Evolutionary conservation across 306 rosid species (phyloP), one percentile per base, ranked within the genome.

Genomic region (Cicer bijugum): DNA sequence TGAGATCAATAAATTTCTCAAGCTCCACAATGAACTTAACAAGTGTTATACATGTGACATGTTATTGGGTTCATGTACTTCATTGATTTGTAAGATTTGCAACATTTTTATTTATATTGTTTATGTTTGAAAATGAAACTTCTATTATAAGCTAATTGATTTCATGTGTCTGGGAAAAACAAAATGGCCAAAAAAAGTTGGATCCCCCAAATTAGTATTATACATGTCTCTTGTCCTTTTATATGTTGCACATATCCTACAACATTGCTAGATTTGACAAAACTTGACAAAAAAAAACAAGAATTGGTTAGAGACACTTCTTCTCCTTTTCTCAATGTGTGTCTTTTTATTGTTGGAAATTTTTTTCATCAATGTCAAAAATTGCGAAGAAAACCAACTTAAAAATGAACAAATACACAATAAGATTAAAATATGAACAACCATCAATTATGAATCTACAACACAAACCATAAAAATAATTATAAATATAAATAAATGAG

Each of bases 121-220:
- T 23, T 23, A 23, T 20, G 8, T 35, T 47, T 62, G 71, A 50
- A 62, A 75, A 69, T 15, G 50, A 69, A 69, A 53, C 53, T 75
- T 75, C 15, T 75, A 50, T 75, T 53, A 42, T 55, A 66, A 52
- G 68, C 56, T 67, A 74, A 67, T 58, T 80, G 44, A 9, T 53
- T 58, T 74, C 71, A 80, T 62, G 72, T 67, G 72, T 77, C 72
- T 40, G 42, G 35, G 3, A 23, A 75, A 68, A 6, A 52, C 69
- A 50, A 74, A 69, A 59, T 48, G 14, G 53, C 43, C 72, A 68
- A 67, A 74, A 48, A 44, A 77, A 16, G 17, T 47, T 75, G 77
- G 80, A 75, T 69, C 42, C 69, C 67, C 40, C 14, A 43, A 37
- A 39, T 46, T 43, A 61, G 14, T 58, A 52, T 43, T 43, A 42